Conservation (phyloP, 306 rosid genomes). For the Notholithocarpus densiflorus region DNA sequence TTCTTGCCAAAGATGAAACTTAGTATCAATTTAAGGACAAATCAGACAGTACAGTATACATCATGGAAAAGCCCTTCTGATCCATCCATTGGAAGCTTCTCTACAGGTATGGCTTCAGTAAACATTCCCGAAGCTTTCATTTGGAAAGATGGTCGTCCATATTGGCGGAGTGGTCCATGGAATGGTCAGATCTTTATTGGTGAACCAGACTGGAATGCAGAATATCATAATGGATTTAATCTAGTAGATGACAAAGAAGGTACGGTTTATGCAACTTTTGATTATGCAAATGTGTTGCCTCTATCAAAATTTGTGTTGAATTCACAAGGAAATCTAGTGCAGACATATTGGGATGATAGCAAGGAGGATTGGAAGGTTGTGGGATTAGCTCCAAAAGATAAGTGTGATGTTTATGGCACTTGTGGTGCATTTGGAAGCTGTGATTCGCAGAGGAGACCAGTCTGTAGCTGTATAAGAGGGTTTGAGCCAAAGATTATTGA, state of each 20-base stretch:
- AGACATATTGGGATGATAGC: neutral
- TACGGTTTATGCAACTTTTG: conserved; percentile 1
- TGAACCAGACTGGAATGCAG: conserved; percentile 25
- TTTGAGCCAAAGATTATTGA: conserved; percentile 11
- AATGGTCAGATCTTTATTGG: conserved; percentile 38
- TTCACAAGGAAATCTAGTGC: conserved; percentile 16
- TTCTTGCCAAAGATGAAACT: conserved; percentile 20
- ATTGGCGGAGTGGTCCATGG: conserved; percentile 54
- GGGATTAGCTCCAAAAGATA: neutral
- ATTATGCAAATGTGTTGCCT: neutral
- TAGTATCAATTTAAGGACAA: no score
- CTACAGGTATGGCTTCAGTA: neutral
- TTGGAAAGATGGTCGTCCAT: conserved; percentile 20
- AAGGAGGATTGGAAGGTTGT: neutral
- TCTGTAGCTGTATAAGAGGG: conserved; percentile 34
- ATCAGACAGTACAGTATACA: neutral
- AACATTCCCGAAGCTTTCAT: conserved; percentile 28
- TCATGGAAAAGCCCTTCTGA: conserved; percentile 38
- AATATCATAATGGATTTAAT: conserved; percentile 26
- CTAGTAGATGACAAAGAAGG: conserved; percentile 14
- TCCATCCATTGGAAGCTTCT: conserved; percentile 36
- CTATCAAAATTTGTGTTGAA: neutral
- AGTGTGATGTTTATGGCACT: conserved; percentile 17
- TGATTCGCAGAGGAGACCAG: neutral
- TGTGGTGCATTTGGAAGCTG: conserved; percentile 31